Evolutionary conservation across 306 rosid species (phyloP), one percentile per base, ranked within the genome.

Genomic region (Quercus variabilis): DNA sequence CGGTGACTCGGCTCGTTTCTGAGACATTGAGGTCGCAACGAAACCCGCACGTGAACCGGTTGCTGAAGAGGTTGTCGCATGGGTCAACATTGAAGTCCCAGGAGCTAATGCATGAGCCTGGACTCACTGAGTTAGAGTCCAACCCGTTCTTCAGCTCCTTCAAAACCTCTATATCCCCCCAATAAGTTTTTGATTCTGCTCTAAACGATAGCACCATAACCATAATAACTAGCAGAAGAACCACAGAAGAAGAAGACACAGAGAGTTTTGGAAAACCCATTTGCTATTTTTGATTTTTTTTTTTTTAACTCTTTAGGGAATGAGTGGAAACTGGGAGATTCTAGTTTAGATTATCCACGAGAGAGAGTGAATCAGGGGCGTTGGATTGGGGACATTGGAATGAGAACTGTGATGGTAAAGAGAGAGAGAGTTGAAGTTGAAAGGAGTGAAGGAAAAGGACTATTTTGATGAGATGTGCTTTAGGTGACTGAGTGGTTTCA

Each of bases 81-180:
- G 99, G 97, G 79, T 93, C 94, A 41, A 77, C 15, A 13, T 74
- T 65, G 90, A 91, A 93, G 89, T 93, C 94, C 98, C 97, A 93
- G 0, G 95, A 81, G 55, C 69, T 74, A 3, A 91, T 11, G 79
- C 98, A 93, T 0, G 98, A 90, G 8, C 91, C 94, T 1, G 92
- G 86, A 3, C 55, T 55, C 21, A 91, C 57, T 1, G 97, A 90
- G 80, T 8, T 41, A 1, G 84, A 73, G 63, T 85, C 77, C 14
- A 94, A 15, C 17, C 74, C 76, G 31, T 86, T 79, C 87, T 87
- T 88, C 0, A 94, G 77, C 35, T 85, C 75, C 79, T 91, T 88
- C 30, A 94, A 74, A 57, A 81, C 88, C 52, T 90, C 79, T 1
- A 7, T 55, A 12, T 94, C 99, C 15, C 71, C 86, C 93, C 90